Evolutionary conservation across 2,329 filamentous ascomycete species (phyloP), one percentile per base, ranked within the genome.

Genomic region (Colletotrichum sp.): DNA sequence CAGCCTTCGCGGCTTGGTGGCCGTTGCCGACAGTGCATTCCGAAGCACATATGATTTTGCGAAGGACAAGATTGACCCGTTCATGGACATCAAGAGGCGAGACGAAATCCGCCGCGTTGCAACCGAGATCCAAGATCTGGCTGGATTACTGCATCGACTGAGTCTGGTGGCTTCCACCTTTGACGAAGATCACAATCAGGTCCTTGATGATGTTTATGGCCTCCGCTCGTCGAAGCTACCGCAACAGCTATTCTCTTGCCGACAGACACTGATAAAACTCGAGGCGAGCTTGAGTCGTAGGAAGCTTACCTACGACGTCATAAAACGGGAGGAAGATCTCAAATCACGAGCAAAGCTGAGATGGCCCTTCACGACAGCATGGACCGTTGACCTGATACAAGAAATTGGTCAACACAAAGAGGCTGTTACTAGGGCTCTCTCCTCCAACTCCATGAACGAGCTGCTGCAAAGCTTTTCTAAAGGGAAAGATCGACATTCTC

Each of bases 331-430:
- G 8, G 7, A 28, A 8, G 66, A 55, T 6, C 18, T 49, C 9
- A 10, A 18, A 28, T 0, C 13, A 12, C 16, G 18, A n/a, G 26
- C 26, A 4, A 12, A 57, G 12, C 24, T 30, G 1, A 65, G 36
- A 44, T 70, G 71, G 71, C 71, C 71, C 3, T 74, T 74, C 15
- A 74, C 71, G 1, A 59, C 15, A 6, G 67, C 72, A 1, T 73
- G 66, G 65, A 73, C 57, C 15, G 5, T 24, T 32, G 71, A 70
- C n/a, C n/a, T 71, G 15, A 7, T 66, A 4, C 8, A 28, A n/a
- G 72, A 71, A 21, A 44, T 74, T 6, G 26, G 26, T 3, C 18
- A 49, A 10, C 34, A 60, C 21, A 49, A 30, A 16, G 16, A 60
- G 3, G 13, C 21, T 8, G 26, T 74, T 12, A 10, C 4, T 15